Evolutionary conservation across 306 rosid species (phyloP).

Genomic region (Vicia villosa): DNA sequence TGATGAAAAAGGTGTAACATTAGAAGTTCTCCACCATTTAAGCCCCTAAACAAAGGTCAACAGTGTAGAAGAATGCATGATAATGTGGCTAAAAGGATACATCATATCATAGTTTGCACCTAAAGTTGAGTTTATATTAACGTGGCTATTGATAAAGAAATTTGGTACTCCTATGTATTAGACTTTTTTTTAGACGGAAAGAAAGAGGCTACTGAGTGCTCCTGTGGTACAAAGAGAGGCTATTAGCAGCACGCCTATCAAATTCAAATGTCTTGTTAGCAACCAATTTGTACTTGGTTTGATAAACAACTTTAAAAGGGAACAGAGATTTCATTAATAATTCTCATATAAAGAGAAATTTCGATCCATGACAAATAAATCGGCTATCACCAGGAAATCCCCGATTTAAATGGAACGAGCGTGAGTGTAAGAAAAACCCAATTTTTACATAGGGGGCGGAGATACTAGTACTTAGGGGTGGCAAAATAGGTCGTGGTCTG

Average conservation of each 20-base stretch:
- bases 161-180: constrained; percentile 28
- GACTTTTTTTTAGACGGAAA: constrained; percentile 26
- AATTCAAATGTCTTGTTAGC: not conserved
- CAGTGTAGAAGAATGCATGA: constrained; percentile 11
- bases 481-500: too few species aligned
- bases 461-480: too few species aligned
- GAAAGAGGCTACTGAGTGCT: not conserved
- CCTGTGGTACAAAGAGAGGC: not conserved
- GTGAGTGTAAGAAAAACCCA: too few species aligned
- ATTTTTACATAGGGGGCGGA: too few species aligned
- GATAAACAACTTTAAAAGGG: too few species aligned
- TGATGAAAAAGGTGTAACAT: constrained; percentile 31
- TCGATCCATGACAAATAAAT: too few species aligned
- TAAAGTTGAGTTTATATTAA: constrained; percentile 37
- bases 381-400: too few species aligned
- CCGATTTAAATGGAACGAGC: too few species aligned
- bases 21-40: constrained; percentile 34
- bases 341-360: too few species aligned
- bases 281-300: too few species aligned
- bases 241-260: not conserved
- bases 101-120: constrained; percentile 25
- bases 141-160: constrained; percentile 37
- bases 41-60: constrained; percentile 29
- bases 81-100: constrained; percentile 29
- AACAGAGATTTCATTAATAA: too few species aligned